These are phyloP conservation scores for Fusarium sterilihyphosum DNA, from an alignment of 2,329 filamentous ascomycete species.

Conservation along the genomic window DNA sequence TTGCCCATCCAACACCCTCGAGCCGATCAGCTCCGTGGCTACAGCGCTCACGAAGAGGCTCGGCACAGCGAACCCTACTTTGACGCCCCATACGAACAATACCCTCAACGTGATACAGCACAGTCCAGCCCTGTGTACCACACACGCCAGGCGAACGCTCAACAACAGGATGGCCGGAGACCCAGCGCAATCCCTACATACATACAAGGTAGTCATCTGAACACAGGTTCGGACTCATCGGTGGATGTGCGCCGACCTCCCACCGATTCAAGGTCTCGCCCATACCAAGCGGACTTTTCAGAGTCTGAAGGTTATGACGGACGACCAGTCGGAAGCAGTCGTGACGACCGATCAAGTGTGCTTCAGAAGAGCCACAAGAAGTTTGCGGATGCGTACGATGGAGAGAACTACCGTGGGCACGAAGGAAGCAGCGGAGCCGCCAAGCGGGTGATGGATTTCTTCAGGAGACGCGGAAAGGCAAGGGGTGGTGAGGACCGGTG, in stretches of 20 bases:
- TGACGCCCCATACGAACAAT: constrained; percentile 53
- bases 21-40: constrained; percentile 44
- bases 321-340: constrained; percentile 51
- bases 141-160: constrained; percentile 54
- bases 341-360: constrained; percentile 63
- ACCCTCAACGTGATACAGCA: constrained; percentile 48
- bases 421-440: constrained; percentile 88
- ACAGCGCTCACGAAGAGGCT: constrained; percentile 50
- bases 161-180: constrained; percentile 52
- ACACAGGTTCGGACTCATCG: constrained; percentile 65
- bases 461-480: constrained; percentile 85
- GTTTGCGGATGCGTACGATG: constrained; percentile 90
- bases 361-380: constrained; percentile 88
- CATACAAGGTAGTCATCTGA: constrained; percentile 58
- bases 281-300: constrained; percentile 55
- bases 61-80: constrained; percentile 51
- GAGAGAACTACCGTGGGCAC: constrained; percentile 71
- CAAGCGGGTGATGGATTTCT: constrained; percentile 97
- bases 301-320: constrained; percentile 56
- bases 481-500: constrained; percentile 68
- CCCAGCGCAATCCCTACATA: constrained; percentile 59
- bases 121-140: constrained; percentile 52
- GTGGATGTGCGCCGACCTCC: constrained; percentile 58
- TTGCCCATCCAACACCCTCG: constrained; percentile 61
- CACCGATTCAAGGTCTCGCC: constrained; percentile 52